phyloP scores from a whole-genome alignment of 805 yeast species.

The Nakazawaea anatomiae region DNA sequence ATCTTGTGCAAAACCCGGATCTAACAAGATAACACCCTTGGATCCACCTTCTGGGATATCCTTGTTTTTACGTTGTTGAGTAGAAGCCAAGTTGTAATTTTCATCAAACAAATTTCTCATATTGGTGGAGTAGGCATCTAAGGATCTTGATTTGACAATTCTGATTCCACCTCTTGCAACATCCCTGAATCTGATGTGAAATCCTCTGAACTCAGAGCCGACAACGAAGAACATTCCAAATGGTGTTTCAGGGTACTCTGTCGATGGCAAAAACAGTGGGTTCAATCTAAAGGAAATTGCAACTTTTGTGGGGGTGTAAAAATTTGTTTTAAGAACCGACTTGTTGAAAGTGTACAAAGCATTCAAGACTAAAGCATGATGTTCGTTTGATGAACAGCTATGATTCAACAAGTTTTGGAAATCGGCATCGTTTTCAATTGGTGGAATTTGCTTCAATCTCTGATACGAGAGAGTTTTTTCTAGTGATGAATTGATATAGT shows the following conservation, averaged over 20 bases:
- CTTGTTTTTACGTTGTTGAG: conserved; percentile 95
- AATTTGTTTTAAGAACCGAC: conserved; percentile 86
- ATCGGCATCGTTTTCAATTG: conserved; percentile 69
- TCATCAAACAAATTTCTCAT: conserved; percentile 90
- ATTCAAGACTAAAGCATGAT: conserved; percentile 69
- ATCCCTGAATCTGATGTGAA: conserved; percentile 95
- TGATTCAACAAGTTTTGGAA: conserved; percentile 62
- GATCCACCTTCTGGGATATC: conserved; percentile 99
- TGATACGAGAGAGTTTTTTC: conserved; percentile 83
- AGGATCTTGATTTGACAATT: conserved; percentile 81
- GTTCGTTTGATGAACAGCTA: conserved; percentile 75
- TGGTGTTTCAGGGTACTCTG: conserved; percentile 90
- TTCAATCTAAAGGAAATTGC: conserved; percentile 90
- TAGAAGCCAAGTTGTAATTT: conserved; percentile 89
- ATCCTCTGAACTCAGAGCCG: conserved; percentile 95
- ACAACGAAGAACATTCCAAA: conserved; percentile 94
- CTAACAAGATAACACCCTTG: conserved; percentile 87
- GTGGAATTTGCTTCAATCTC: conserved; percentile 72
- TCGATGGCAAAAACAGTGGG: conserved; percentile 75
- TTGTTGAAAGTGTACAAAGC: conserved; percentile 83
- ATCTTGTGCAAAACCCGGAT: conserved; percentile 68
- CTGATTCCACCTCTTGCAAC: conserved; percentile 98
- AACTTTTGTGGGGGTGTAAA: conserved; percentile 88
- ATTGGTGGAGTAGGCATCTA: conserved; percentile 80
- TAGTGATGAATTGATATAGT: conserved; percentile 67